Percentiles rank a stretch among this genome's conserved stretches.
phyloP scores from a whole-genome alignment of 139 green algal species.

The Picochlorum sp. region DNA sequence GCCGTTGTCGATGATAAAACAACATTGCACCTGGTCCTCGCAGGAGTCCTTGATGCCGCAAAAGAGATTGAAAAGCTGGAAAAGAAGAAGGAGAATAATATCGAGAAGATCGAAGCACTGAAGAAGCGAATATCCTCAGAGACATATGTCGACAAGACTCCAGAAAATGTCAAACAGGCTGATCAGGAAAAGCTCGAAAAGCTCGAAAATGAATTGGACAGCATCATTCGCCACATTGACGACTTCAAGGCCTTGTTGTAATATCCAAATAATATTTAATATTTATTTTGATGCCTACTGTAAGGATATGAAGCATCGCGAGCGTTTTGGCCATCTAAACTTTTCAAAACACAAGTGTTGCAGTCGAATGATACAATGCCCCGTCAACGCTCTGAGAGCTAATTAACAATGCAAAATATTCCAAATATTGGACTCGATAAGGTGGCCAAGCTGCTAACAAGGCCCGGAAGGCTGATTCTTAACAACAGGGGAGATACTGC shows the following conservation, averaged over 20 bases:
- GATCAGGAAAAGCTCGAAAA: slow-evolving; percentile 45
- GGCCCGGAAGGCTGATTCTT: too few species aligned
- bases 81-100: slow-evolving; percentile 65
- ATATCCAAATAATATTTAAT: slow-evolving; percentile 61
- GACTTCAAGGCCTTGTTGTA: slow-evolving; percentile 45
- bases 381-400: slow-evolving; percentile 30
- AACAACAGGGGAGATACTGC: too few species aligned
- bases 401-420: too few species aligned
- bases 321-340: slow-evolving; percentile 36
- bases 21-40: slow-evolving; percentile 50
- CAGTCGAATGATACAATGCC: slow-evolving; percentile 64
- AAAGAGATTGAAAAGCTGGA: slow-evolving; percentile 83
- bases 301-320: slow-evolving; percentile 66
- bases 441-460: not conserved
- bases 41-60: slow-evolving; percentile 78
- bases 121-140: slow-evolving; percentile 42
- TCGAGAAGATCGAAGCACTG: slow-evolving; percentile 32
- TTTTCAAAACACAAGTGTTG: slow-evolving; percentile 68
- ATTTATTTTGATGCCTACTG: slow-evolving; percentile 47
- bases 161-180: slow-evolving; percentile 43
- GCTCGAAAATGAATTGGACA: slow-evolving; percentile 47
- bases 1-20: slow-evolving; percentile 73
- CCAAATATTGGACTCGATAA: not conserved
- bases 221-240: slow-evolving; percentile 21
- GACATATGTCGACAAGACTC: slow-evolving; percentile 67